Base-by-base conservation (phyloP, 345 rosid species). In the Kandelia obovata region DNA sequence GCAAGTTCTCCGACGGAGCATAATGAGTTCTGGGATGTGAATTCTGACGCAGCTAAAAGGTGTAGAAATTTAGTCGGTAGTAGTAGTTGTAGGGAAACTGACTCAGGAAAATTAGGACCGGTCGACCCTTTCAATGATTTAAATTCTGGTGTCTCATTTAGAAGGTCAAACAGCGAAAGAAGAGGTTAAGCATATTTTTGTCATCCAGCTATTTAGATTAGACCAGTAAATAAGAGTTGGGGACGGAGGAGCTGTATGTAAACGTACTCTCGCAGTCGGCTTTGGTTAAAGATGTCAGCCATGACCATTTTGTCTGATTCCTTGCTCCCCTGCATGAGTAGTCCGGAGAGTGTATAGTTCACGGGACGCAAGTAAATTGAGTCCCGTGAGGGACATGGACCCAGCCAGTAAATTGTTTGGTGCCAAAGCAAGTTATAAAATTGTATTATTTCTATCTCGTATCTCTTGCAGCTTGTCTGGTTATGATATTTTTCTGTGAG, bases 61-160 rank as follows among this genome's bases (percentile, higher is more conserved):
- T 49, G 81, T 87, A 83, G 89, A 63, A 75, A 77, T 46, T 66
- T 80, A 73, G 79, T 37, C 21, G 51, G 62, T 61, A 70, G 75
- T 67, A 61, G 72, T 79, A 76, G 83, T 60, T 32, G 28, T 80
- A 82, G 83, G 69, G 88, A 73, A 71, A 71, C 82, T 58, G 80
- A 75, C 71, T 49, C 72, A 3, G 77, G 62, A 69, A 77, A 75
- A 73, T 71, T 78, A 76, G 84, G 81, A 55, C 7, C 67, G 65
- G 79, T 61, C 72, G 77, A 69, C 63, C 67, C 81, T 71, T 76
- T 55, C 19, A 53, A 64, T 64, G 79, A 67, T 77, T 85, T 82
- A 75, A 77, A 82, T 69, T 71, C 81, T 64, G 80, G 84, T 39
- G 73, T 73, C 69, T 65, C 76, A n/a, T 65, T 64, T 70, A 83